These are phyloP conservation scores for Agastache rugosa DNA, from an alignment of 257 asterid species.

Conservation along the genomic window DNA sequence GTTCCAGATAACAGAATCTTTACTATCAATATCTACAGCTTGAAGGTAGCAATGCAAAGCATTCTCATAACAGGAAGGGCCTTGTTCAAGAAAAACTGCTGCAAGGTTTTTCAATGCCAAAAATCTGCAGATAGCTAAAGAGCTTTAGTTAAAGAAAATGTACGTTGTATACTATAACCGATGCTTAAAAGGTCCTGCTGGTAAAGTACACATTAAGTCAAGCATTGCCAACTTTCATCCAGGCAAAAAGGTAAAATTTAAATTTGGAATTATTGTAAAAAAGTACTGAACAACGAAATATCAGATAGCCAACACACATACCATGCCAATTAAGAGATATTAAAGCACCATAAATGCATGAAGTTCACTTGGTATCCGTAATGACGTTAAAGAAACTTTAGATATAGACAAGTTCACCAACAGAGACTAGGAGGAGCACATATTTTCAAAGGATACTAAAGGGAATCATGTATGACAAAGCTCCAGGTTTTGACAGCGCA, in stretches of 20 bases:
- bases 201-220: neutral
- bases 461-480: neutral
- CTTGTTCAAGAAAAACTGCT: conserved; percentile 75
- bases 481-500: conserved; percentile 8
- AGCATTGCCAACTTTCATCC: conserved; percentile 25
- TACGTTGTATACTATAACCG: neutral
- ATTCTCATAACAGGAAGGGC: conserved; percentile 70
- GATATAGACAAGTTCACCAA: conserved; percentile 9
- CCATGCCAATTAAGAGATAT: neutral
- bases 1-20: conserved; percentile 95
- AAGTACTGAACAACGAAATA: conserved; percentile 8
- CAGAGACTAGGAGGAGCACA: conserved; percentile 18
- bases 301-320: neutral
- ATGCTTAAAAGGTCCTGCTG: neutral
- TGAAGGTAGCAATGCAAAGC: conserved; percentile 95
- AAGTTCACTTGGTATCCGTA: conserved; percentile 20
- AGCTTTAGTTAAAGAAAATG: conserved; percentile 15
- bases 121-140: conserved; percentile 67
- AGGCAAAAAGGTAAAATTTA: neutral
- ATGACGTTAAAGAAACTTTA: conserved; percentile 16
- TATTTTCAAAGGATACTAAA: neutral
- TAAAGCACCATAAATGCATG: neutral
- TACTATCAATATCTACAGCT: conserved; percentile 94
- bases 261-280: neutral
- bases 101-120: conserved; percentile 96